A percentile compares a stretch with the other conserved stretches of the same genome.
Conservation (phyloP, 75 land plant genomes). For the Chamaecyparis obtusa region DNA sequence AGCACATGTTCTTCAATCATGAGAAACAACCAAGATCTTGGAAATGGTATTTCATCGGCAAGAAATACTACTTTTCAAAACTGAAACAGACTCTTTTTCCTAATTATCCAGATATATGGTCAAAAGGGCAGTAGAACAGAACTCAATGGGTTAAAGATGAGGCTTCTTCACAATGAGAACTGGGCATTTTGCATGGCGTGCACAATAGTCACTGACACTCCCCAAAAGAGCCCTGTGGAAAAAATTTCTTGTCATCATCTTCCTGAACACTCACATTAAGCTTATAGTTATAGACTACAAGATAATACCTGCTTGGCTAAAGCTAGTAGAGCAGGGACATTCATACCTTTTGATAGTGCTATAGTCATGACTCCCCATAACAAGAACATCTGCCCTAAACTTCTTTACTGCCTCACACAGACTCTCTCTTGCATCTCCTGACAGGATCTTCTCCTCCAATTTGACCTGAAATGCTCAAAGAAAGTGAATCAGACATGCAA, state of each 20-base stretch:
- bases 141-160: neutral
- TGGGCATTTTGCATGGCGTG: slow-evolving; percentile 21
- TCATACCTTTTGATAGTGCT: slow-evolving; percentile 19
- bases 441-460: neutral
- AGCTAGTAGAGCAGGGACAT: neutral
- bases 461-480: slow-evolving; percentile 30
- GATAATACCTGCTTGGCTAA: neutral
- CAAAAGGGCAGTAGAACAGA: too few species aligned
- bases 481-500: neutral
- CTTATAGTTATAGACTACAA: neutral
- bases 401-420: slow-evolving; percentile 20
- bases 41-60: too few species aligned
- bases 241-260: neutral
- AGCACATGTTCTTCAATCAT: too few species aligned
- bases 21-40: too few species aligned
- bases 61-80: too few species aligned
- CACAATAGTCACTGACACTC: slow-evolving; percentile 25
- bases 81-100: too few species aligned
- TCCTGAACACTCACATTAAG: neutral
- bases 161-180: slow-evolving; percentile 19
- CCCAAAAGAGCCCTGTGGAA: slow-evolving; percentile 16
- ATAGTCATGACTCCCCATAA: slow-evolving; percentile 21
- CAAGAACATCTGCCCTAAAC: slow-evolving; percentile 13
- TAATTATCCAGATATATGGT: too few species aligned
- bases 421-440: slow-evolving; percentile 19